Evolutionary conservation across 176 grass and related monocot species (phyloP).

Genomic region (Panicum miliaceum): DNA sequence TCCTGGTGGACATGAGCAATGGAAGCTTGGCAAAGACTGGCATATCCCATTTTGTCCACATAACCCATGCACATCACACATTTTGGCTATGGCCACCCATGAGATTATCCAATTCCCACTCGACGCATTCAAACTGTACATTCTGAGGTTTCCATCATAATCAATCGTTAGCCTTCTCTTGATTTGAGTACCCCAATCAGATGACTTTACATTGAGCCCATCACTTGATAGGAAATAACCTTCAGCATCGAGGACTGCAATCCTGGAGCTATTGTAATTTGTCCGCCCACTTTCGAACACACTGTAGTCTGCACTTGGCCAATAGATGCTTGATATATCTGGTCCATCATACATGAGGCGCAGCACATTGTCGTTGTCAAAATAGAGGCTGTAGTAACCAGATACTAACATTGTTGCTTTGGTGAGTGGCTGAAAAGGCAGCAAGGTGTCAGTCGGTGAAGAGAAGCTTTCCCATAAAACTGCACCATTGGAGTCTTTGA

Average conservation of each 20-base stretch:
- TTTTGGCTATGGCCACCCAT: conserved; percentile 51
- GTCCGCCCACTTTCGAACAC: conserved; percentile 39
- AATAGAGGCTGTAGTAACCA: conserved; percentile 59
- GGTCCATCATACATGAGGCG: conserved; percentile 70
- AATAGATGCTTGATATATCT: conserved; percentile 66
- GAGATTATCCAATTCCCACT: neutral
- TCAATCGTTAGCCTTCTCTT: conserved; percentile 43
- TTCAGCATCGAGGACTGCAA: conserved; percentile 50
- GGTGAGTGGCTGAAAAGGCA: conserved; percentile 52
- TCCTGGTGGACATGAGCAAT: conserved; percentile 50
- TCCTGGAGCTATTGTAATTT: conserved; percentile 60
- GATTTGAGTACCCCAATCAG: conserved; percentile 47
- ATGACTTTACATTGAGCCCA: conserved; percentile 41
- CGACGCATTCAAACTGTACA: conserved; percentile 7
- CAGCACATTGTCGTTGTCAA: conserved; percentile 68
- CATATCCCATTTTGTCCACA: conserved; percentile 67
- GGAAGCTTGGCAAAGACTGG: conserved; percentile 30
- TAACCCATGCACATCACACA: conserved; percentile 57
- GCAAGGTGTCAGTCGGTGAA: conserved; percentile 66
- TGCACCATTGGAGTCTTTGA: too few relatives aligned
- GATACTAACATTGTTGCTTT: conserved; percentile 58
- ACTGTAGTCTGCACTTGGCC: conserved; percentile 45
- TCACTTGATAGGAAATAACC: conserved; percentile 70
- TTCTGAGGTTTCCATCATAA: conserved; percentile 19
- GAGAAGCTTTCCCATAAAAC: conserved; percentile 68